phyloP scores from a whole-genome alignment of 371 early-diverging fungal genomes.

The Rhizopus sp. region DNA sequence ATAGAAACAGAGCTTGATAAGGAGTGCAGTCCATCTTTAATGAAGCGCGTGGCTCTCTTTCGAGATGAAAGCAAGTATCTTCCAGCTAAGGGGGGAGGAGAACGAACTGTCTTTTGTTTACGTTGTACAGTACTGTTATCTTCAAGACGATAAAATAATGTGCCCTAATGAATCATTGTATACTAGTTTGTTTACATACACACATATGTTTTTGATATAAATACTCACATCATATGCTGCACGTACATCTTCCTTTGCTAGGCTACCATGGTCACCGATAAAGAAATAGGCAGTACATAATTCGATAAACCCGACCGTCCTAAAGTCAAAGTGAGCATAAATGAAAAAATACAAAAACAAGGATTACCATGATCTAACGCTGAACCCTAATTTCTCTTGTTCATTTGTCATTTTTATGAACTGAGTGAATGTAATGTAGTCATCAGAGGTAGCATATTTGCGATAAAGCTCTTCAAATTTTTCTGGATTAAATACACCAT shows the following conservation, averaged over 20 bases:
- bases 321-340: slow-evolving; percentile 8
- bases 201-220: background rate
- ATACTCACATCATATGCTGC: slow-evolving; percentile 42
- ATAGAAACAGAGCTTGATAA: slow-evolving; percentile 7
- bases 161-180: slow-evolving; percentile 14
- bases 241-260: slow-evolving; percentile 31
- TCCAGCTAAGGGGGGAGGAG: slow-evolving; percentile 5
- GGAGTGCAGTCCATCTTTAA: slow-evolving; percentile 1
- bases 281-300: slow-evolving; percentile 38
- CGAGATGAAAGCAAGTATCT: slow-evolving; percentile 14
- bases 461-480: slow-evolving; percentile 31
- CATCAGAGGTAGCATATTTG: slow-evolving; percentile 35
- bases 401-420: slow-evolving; percentile 32
- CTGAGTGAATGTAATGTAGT: slow-evolving; percentile 32
- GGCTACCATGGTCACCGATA: slow-evolving; percentile 32
- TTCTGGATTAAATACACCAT: slow-evolving; percentile 34
- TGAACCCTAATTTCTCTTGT: slow-evolving; percentile 18
- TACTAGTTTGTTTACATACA: background rate
- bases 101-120: background rate
- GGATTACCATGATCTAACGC: slow-evolving; percentile 20
- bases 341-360: background rate
- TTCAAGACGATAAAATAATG: slow-evolving; percentile 25
- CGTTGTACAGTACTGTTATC: slow-evolving; percentile 12
- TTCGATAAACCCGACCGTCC: slow-evolving; percentile 27
- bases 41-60: background rate